phyloP scores from a whole-genome alignment of 352 stramenopile species.

The Globisporangium paddicum region DNA sequence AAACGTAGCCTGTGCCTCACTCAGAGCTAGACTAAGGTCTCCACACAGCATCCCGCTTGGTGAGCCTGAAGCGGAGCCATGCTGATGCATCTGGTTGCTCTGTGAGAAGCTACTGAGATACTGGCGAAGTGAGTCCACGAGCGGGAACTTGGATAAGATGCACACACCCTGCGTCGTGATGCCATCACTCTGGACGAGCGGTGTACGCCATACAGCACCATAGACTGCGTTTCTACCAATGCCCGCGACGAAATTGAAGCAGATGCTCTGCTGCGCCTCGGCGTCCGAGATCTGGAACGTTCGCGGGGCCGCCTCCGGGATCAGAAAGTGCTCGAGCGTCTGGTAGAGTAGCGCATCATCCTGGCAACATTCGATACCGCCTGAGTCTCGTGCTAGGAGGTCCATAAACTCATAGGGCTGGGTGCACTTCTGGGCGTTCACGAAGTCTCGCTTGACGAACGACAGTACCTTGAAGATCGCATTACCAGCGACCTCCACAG shows the following conservation, averaged over 20 bases:
- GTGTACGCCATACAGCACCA: conserved; percentile 33
- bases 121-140: conserved; percentile 44
- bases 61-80: background rate
- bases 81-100: too few relatives aligned
- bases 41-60: background rate
- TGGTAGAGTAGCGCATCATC: conserved; percentile 13
- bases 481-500: conserved; percentile 9
- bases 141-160: conserved; percentile 44
- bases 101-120: conserved; percentile 25
- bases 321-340: conserved; percentile 41
- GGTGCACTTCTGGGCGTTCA: background rate
- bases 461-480: conserved; percentile 22
- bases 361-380: background rate
- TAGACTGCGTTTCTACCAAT: conserved; percentile 30
- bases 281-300: conserved; percentile 10
- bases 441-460: conserved; percentile 11
- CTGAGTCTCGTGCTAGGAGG: background rate
- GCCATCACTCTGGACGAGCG: conserved; percentile 1
- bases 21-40: background rate
- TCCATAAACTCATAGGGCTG: conserved; percentile 4
- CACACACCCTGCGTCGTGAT: conserved; percentile 31
- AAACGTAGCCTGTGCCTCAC: background rate
- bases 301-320: conserved; percentile 21
- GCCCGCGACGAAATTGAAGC: conserved; percentile 56
- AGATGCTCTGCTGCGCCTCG: conserved; percentile 16